Evolutionary conservation across 2,329 filamentous ascomycete genomes (phyloP).

Genomic region (Diaporthe sp.): DNA sequence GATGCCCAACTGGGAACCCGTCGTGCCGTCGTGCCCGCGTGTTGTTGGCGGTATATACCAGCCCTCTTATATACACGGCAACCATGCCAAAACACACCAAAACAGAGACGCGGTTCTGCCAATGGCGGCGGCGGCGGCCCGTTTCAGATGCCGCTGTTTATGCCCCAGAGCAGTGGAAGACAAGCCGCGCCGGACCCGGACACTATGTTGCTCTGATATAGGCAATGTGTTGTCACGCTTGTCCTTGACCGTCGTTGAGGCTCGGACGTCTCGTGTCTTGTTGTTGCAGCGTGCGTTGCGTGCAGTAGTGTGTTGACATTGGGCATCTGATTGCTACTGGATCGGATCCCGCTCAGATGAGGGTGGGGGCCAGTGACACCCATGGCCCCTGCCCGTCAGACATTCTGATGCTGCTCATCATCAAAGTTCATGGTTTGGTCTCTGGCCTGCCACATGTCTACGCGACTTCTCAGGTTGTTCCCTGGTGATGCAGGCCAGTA

Average conservation of each 20-base stretch:
- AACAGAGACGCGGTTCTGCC: constrained; percentile 18
- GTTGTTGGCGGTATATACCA: constrained; percentile 25
- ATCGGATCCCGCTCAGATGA: constrained; percentile 31
- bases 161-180: constrained; percentile 4
- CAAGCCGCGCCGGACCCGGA: neutral
- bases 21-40: constrained; percentile 3
- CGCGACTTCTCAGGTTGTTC: neutral
- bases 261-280: constrained; percentile 7
- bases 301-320: constrained; percentile 19
- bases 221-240: constrained; percentile 7
- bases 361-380: constrained; percentile 23
- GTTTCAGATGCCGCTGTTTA: constrained; percentile 30
- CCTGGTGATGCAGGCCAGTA: neutral
- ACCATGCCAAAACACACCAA: constrained; percentile 31
- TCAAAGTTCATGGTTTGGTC: constrained; percentile 23
- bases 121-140: constrained; percentile 10
- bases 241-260: neutral
- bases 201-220: constrained; percentile 7
- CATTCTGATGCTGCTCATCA: constrained; percentile 32
- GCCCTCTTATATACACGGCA: constrained; percentile 28
- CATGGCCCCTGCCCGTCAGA: constrained; percentile 20
- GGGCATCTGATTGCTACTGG: constrained; percentile 28
- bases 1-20: constrained; percentile 8
- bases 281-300: constrained; percentile 19
- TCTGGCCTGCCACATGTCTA: constrained; percentile 2